phyloP scores from a whole-genome alignment of 257 asterid genomes.

The Primulina huaijiensis region DNA sequence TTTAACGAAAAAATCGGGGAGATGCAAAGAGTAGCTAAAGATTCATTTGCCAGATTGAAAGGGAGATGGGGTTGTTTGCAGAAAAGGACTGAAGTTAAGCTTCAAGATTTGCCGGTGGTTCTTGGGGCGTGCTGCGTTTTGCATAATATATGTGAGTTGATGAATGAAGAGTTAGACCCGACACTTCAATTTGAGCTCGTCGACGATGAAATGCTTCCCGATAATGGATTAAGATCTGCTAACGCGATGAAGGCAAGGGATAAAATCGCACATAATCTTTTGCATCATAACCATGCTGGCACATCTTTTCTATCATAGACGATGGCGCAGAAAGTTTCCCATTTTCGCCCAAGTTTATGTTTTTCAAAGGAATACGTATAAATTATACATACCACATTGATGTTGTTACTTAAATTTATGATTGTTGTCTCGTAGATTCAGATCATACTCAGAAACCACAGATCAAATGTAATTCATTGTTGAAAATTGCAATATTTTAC shows the following conservation, averaged over 20 bases:
- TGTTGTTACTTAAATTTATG: constrained; percentile 10
- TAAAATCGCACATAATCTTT: constrained; percentile 38
- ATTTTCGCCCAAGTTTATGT: neutral
- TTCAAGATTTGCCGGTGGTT: constrained; percentile 45
- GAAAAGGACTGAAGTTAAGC: constrained; percentile 44
- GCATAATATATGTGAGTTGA: constrained; percentile 47
- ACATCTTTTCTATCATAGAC: constrained; percentile 38
- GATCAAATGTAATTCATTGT: constrained; percentile 22
- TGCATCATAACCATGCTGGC: constrained; percentile 51
- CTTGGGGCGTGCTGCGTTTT: constrained; percentile 49
- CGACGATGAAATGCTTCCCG: constrained; percentile 44
- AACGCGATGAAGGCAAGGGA: constrained; percentile 45
- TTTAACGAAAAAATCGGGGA: constrained; percentile 45
- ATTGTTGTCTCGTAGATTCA: constrained; percentile 15
- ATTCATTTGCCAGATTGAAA: constrained; percentile 35
- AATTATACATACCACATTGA: neutral
- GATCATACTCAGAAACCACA: constrained; percentile 19
- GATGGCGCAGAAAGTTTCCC: neutral
- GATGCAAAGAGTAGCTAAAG: constrained; percentile 28
- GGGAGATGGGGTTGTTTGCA: constrained; percentile 44
- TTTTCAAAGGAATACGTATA: neutral
- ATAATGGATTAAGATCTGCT: constrained; percentile 36
- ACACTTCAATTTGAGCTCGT: constrained; percentile 27
- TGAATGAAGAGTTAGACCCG: constrained; percentile 26
- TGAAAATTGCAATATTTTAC: no score